Percentiles rank a stretch among this genome's conserved stretches.
These are phyloP conservation scores for Cercospora sesami DNA, from an alignment of 2,329 filamentous ascomycete species.

Conservation along the genomic window DNA sequence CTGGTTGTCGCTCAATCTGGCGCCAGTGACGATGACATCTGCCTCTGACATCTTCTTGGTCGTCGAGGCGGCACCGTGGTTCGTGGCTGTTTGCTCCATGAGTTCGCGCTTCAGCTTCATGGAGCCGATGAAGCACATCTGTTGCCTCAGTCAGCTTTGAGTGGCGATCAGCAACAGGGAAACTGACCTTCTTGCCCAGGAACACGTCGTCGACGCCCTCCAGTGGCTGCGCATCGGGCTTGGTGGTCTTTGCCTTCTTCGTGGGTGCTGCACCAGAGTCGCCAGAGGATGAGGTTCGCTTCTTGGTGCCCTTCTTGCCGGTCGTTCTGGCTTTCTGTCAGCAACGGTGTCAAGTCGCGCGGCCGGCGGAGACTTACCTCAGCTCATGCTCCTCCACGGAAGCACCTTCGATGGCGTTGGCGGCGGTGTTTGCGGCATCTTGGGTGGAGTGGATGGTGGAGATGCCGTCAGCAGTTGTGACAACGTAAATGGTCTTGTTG, in stretches of 20 bases:
- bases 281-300: background rate
- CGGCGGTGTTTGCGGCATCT: background rate
- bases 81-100: conserved; percentile 2
- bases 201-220: conserved; percentile 4
- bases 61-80: conserved; percentile 6
- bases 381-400: background rate
- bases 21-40: conserved; percentile 22
- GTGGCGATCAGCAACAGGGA: background rate
- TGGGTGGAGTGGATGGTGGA: background rate
- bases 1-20: conserved; percentile 25
- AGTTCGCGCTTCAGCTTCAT: conserved; percentile 8
- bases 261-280: background rate
- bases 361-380: background rate
- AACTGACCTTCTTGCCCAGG: conserved; percentile 7
- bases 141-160: background rate
- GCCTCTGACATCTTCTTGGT: conserved; percentile 18
- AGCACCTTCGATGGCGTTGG: background rate
- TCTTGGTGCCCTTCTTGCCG: conserved; percentile 1
- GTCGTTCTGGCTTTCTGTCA: background rate
- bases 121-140: conserved; percentile 11
- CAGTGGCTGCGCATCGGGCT: background rate
- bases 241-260: conserved; percentile 11
- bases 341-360: background rate
- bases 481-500: conserved; percentile 4
- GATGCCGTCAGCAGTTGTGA: background rate